Percentiles rank a stretch among this genome's conserved stretches.
These are phyloP conservation scores for Erysimum cheiri DNA, from an alignment of 441 rosid genomes.

Conservation along the genomic window DNA sequence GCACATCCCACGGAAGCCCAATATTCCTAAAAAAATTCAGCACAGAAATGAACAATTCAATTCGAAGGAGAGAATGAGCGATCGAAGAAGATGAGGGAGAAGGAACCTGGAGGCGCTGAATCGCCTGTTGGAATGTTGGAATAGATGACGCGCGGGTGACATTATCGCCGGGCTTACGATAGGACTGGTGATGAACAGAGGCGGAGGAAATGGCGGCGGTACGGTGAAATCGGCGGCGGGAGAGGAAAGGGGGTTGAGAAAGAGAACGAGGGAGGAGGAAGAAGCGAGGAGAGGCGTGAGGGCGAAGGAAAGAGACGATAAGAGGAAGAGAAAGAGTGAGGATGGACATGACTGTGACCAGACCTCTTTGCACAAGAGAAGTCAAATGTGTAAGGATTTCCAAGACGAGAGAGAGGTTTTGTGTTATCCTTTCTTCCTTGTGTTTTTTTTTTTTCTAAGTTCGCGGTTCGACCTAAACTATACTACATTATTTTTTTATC, in stretches of 20 bases:
- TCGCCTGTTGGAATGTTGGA: slow-evolving; percentile 93
- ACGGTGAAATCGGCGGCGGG: slow-evolving; percentile 50
- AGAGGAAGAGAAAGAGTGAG: slow-evolving; percentile 73
- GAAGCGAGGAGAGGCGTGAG: slow-evolving; percentile 52
- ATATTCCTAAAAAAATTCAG: slow-evolving; percentile 63
- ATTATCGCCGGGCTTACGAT: slow-evolving; percentile 42
- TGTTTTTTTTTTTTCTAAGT: neutral
- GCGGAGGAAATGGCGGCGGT: slow-evolving; percentile 56
- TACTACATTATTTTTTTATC: neutral
- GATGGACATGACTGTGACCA: slow-evolving; percentile 54
- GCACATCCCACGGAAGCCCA: slow-evolving; percentile 99
- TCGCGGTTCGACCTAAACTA: slow-evolving; percentile 8
- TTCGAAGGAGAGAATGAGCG: neutral
- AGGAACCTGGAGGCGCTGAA: slow-evolving; percentile 85
- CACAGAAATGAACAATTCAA: neutral
- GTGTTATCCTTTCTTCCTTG: slow-evolving; percentile 2
- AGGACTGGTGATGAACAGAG: slow-evolving; percentile 47
- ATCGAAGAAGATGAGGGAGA: neutral
- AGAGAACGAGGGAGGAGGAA: slow-evolving; percentile 41
- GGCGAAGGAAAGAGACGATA: slow-evolving; percentile 67
- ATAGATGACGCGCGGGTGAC: slow-evolving; percentile 38
- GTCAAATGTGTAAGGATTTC: slow-evolving; percentile 11
- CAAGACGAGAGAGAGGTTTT: slow-evolving; percentile 11
- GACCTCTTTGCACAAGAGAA: neutral
- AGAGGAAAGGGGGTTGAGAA: slow-evolving; percentile 30